phyloP scores from a whole-genome alignment of 2,329 filamentous ascomycete species.

The Capronia epimyces region DNA sequence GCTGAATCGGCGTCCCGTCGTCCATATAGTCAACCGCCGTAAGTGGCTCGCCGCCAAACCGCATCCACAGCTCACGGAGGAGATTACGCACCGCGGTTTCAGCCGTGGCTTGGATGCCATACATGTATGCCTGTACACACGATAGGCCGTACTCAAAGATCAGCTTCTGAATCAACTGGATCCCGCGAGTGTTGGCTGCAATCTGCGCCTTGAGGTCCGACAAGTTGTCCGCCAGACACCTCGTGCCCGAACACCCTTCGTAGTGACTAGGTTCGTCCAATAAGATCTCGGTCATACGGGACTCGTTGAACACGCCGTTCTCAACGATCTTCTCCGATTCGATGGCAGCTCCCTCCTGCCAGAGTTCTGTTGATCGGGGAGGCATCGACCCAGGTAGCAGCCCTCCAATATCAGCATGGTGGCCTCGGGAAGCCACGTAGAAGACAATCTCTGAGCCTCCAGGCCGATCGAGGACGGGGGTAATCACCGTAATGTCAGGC shows the following conservation, averaged over 20 bases:
- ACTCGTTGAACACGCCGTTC: slow-evolving; percentile 36
- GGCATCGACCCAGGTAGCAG: slow-evolving; percentile 36
- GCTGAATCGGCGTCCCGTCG: slow-evolving; percentile 36
- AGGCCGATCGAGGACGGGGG: slow-evolving; percentile 65
- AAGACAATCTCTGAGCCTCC: slow-evolving; percentile 64
- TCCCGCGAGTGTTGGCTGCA: slow-evolving; percentile 42
- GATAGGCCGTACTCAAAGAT: slow-evolving; percentile 35
- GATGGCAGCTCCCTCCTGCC: slow-evolving; percentile 46
- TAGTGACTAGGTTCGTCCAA: slow-evolving; percentile 27
- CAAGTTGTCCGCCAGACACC: slow-evolving; percentile 40
- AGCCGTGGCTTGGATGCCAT: slow-evolving; percentile 36
- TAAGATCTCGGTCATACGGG: slow-evolving; percentile 30
- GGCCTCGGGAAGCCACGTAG: slow-evolving; percentile 68
- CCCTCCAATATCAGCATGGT: slow-evolving; percentile 60
- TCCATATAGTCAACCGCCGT: slow-evolving; percentile 39
- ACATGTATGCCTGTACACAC: slow-evolving; percentile 40
- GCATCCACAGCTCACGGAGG: slow-evolving; percentile 26
- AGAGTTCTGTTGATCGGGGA: slow-evolving; percentile 44
- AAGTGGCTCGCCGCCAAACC: slow-evolving; percentile 25
- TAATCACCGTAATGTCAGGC: slow-evolving; percentile 72
- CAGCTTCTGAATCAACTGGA: slow-evolving; percentile 34
- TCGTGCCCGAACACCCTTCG: slow-evolving; percentile 14
- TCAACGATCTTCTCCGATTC: slow-evolving; percentile 37
- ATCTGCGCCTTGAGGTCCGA: slow-evolving; percentile 44
- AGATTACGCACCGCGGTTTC: slow-evolving; percentile 34